Evolutionary conservation across 2,329 filamentous ascomycete species (phyloP).

Genomic region (Drechslerella dactyloides): DNA sequence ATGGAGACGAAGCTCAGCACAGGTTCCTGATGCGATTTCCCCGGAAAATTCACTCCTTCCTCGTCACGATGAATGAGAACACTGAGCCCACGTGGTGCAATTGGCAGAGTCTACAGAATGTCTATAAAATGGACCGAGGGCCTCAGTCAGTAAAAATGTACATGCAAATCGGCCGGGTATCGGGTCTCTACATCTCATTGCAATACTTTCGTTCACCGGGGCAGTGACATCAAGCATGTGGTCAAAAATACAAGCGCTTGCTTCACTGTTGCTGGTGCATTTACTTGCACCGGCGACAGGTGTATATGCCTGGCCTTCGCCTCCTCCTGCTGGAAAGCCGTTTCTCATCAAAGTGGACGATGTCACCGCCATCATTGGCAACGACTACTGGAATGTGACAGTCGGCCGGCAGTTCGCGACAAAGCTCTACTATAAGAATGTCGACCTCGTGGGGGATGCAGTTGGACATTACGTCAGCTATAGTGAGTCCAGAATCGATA

Average conservation of each 20-base stretch:
- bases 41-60: too few relatives aligned
- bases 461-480: conserved; percentile 61
- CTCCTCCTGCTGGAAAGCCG: conserved; percentile 5
- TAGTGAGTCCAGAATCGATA: conserved; percentile 55
- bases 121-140: too few relatives aligned
- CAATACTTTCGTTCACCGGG: not conserved
- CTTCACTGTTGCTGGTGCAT: not conserved
- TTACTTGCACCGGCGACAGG: not conserved
- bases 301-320: not conserved
- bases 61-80: too few relatives aligned
- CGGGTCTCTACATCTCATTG: not conserved
- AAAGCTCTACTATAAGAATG: conserved; percentile 59
- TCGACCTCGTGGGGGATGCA: conserved; percentile 59
- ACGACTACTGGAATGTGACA: conserved; percentile 16
- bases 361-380: conserved; percentile 15
- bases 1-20: too few relatives aligned
- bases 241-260: not conserved
- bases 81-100: too few relatives aligned
- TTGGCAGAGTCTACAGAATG: too few relatives aligned
- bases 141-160: too few relatives aligned
- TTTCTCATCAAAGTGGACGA: conserved; percentile 16
- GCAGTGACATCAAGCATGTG: conserved; percentile 3
- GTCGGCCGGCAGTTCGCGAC: conserved; percentile 53
- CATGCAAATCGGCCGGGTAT: not conserved
- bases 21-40: too few relatives aligned